Percentiles rank a stretch among this genome's conserved stretches.
Evolutionary conservation across 331 rosid species (phyloP).

Genomic region (Erythrophleum ivorense): DNA sequence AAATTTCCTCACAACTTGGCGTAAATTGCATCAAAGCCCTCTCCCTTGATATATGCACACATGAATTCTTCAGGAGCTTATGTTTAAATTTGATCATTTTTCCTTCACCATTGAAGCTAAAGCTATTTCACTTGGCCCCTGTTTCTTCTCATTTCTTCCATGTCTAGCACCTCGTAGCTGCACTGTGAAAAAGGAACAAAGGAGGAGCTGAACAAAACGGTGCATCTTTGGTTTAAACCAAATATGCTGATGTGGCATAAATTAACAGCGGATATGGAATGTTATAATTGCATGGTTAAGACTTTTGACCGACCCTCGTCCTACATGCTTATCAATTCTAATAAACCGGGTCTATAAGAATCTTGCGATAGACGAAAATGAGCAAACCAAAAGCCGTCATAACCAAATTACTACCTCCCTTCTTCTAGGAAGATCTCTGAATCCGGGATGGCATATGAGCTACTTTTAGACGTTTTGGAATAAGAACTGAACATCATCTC

Average conservation of each 20-base stretch:
- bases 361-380: too few species aligned
- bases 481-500: neutral
- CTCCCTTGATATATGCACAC: neutral
- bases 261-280: neutral
- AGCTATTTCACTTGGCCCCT: neutral
- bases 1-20: neutral
- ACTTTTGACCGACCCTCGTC: neutral
- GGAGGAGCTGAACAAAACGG: neutral
- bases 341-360: neutral
- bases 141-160: neutral
- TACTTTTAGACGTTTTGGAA: slow-evolving; percentile 6
- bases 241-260: neutral
- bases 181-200: neutral
- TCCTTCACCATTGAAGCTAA: neutral
- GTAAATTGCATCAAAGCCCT: neutral
- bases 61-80: neutral
- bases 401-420: neutral
- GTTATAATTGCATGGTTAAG: neutral
- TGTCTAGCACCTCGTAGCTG: neutral
- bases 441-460: slow-evolving; percentile 2
- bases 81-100: neutral
- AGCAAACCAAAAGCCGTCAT: slow-evolving; percentile 1
- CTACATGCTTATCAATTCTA: neutral
- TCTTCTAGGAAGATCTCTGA: slow-evolving; percentile 10
- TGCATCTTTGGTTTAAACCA: too few species aligned